Evolutionary conservation across 2,329 filamentous ascomycete genomes (phyloP).

Genomic region (Talaromyces sp.): DNA sequence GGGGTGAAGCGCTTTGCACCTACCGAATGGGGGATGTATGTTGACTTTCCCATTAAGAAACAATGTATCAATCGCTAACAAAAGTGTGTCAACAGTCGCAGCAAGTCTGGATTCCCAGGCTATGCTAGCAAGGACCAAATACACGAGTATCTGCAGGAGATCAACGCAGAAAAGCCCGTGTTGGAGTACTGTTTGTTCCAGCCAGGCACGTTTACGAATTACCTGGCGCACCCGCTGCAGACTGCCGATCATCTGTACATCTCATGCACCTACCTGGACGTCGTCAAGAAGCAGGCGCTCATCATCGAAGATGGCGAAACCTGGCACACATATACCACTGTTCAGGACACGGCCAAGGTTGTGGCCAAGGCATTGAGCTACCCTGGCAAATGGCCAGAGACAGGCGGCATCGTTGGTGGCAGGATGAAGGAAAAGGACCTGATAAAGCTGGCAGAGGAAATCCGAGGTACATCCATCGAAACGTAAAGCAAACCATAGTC

Average conservation of each 20-base stretch:
- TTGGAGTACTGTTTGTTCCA: slow-evolving; percentile 9
- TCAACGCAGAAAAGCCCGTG: neutral
- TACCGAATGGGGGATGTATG: slow-evolving; percentile 6
- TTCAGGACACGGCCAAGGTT: slow-evolving; percentile 2
- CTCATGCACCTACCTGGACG: slow-evolving; percentile 1
- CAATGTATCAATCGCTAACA: neutral
- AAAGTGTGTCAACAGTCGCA: neutral
- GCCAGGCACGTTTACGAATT: slow-evolving; percentile 6
- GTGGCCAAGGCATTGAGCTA: slow-evolving; percentile 4
- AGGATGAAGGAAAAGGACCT: neutral
- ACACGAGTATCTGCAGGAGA: neutral
- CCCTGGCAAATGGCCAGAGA: slow-evolving; percentile 7
- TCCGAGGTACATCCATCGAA: neutral
- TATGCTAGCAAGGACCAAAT: neutral
- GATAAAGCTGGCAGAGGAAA: slow-evolving; percentile 1
- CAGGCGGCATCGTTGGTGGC: slow-evolving; percentile 3
- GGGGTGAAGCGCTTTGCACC: slow-evolving; percentile 9
- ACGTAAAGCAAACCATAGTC: neutral
- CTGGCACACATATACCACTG: slow-evolving; percentile 1
- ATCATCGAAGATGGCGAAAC: slow-evolving; percentile 1
- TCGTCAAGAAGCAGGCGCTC: slow-evolving; percentile 1
- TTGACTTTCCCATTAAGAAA: neutral
- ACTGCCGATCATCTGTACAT: slow-evolving; percentile 5
- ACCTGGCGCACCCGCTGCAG: slow-evolving; percentile 5
- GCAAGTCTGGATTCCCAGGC: neutral